Evolutionary conservation across 306 rosid genomes (phyloP), one percentile per base, ranked within the genome.

Genomic region (Myrica gale): DNA sequence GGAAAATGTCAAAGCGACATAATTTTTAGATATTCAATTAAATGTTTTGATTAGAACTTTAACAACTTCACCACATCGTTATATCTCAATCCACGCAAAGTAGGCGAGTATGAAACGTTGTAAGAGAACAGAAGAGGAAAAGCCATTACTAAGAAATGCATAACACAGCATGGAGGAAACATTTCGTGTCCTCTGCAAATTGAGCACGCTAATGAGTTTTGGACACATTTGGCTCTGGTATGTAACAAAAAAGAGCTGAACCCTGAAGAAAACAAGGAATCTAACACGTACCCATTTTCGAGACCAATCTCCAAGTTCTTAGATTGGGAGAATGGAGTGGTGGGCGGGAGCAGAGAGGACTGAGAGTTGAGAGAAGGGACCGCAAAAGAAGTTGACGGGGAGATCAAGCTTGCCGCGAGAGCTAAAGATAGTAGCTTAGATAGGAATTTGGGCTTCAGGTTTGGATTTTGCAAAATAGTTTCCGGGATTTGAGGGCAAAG

Each of bases 301-400:
- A 90, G 88, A 12, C 98, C 98, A 67, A 82, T 63, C 68, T 84
- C 74, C 74, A 94, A 81, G 80, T 74, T 84, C 78, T 90, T 92
- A 76, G 98, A 81, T 63, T 92, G 95, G 68, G 98, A 89, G 43
- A 94, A 94, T 5, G 98, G 98, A 51, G 98, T 94, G 60, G 97
- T 86, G 83, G 84, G 95, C 78, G 97, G 76, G 81, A 72, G 67
- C 7, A 84, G 63, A 80, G 90, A 83, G 80, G 91, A 65, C 74
- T 79, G 86, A 61, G 90, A 79, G 78, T 78, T 88, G 79, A 86
- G 83, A 47, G 87, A 87, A 78, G 98, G 98, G 78, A 94, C 88
- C 32, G 98, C 98, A 50, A 80, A 20, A 53, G 83, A 87, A 53
- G 95, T 84, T 37, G 87, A 77, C 1, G 96, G 96, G n/a, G 95